Evolutionary conservation across 129 eudicot species (phyloP).

Genomic region (Tanacetum coccineum): DNA sequence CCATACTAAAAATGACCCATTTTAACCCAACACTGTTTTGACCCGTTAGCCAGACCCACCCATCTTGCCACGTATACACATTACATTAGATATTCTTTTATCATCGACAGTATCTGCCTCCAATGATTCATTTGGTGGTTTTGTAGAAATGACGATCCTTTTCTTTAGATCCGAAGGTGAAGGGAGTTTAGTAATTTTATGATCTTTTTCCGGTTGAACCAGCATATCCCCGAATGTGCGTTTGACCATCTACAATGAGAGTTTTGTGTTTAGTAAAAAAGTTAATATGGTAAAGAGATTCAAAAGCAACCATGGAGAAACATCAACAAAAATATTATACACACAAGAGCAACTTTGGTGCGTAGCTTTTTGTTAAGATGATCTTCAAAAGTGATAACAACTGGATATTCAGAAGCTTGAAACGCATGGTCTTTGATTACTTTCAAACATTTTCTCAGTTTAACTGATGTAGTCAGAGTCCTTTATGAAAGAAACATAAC

Average conservation of each 20-base stretch:
- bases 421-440: constrained; percentile 53
- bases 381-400: constrained; percentile 55
- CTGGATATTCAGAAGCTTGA: constrained; percentile 52
- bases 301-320: constrained; percentile 13
- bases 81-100: constrained; percentile 21
- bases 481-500: constrained; percentile 25
- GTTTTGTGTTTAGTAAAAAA: not conserved
- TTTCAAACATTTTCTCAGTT: constrained; percentile 46
- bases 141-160: constrained; percentile 52
- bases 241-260: constrained; percentile 47
- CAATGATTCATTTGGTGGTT: constrained; percentile 45
- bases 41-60: not conserved
- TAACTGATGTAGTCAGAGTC: constrained; percentile 54
- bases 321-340: not conserved
- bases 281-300: not conserved
- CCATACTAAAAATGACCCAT: not conserved
- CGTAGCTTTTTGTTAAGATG: constrained; percentile 50
- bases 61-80: constrained; percentile 13
- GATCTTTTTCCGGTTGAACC: constrained; percentile 22
- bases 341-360: constrained; percentile 46
- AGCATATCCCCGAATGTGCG: constrained; percentile 41
- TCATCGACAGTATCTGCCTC: constrained; percentile 27
- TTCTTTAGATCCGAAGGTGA: constrained; percentile 46
- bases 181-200: constrained; percentile 33
- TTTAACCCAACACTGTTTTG: not conserved